These are phyloP conservation scores for Podospora conica DNA, from an alignment of 495 filamentous ascomycete genomes.

Conservation along the genomic window DNA sequence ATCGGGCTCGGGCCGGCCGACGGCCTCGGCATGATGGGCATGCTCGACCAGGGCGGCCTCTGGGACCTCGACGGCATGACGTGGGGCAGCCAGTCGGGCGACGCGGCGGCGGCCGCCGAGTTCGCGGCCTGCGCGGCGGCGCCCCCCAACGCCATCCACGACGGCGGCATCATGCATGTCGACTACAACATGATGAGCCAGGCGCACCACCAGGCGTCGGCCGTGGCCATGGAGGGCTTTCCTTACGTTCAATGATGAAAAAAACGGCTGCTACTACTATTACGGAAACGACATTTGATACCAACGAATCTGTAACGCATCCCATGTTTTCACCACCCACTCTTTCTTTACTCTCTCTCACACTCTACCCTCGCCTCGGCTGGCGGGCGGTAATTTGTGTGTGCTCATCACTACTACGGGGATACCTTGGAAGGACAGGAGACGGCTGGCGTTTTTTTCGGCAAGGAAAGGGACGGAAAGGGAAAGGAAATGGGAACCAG, in stretches of 20 bases:
- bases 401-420: background rate
- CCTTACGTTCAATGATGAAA: constrained; percentile 18
- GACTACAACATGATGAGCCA: constrained; percentile 24
- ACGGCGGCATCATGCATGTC: constrained; percentile 26
- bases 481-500: background rate
- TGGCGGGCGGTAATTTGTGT: background rate
- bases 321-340: background rate
- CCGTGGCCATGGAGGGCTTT: constrained; percentile 18
- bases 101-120: constrained; percentile 18
- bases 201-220: constrained; percentile 13
- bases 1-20: constrained; percentile 47
- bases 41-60: constrained; percentile 48
- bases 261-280: background rate
- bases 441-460: background rate
- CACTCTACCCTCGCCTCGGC: background rate
- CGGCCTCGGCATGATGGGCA: constrained; percentile 46
- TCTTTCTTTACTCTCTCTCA: background rate
- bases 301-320: background rate
- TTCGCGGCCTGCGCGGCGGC: constrained; percentile 20
- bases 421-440: background rate
- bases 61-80: constrained; percentile 53
- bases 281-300: background rate
- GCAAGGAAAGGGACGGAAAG: background rate
- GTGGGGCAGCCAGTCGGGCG: constrained; percentile 38
- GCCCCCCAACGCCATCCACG: constrained; percentile 12